Base-by-base conservation (phyloP, 192 early-diverging fungal genomes). In the Gaertneriomyces sp. region DNA sequence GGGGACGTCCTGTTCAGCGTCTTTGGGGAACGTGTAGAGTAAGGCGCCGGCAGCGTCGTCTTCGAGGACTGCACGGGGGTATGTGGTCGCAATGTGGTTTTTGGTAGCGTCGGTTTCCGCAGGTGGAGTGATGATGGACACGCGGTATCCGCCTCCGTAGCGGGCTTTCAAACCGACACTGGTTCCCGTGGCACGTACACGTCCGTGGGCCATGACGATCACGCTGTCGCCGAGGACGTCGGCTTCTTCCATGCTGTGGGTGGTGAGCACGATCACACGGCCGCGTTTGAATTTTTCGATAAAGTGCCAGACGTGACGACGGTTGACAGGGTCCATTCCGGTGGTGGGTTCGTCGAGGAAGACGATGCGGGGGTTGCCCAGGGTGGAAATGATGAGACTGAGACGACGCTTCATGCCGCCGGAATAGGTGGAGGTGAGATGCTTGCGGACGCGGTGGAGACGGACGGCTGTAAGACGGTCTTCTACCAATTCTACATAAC, bases 301-400 rank as follows among this genome's bases (percentile, higher is more conserved):
- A 74, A 91, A 91, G 19, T 64, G 69, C 90, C 90, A 91, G 0
- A 91, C 88, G 63, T 88, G 80, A 16, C 90, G 76, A 49, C 89
- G 81, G 70, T 91, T 90, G 46, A 90, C 83, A 0, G 90, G 90
- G 53, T 91, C 90, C 89, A 91, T 90, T 58, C 89, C 89, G 16
- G 66, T 78, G 25, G 76, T 78, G 7, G 87, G 85, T 68, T 90
- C 88, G 71, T 88, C 88, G 76, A 90, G 75, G 69, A 80, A 78
- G 16, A 89, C 77, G 58, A 90, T 85, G 51, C 73, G 69, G 9
- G 88, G 88, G 62, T 89, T 85, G 16, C 88, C 86, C 52, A 91
- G 85, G 2, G 87, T 87, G 10, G 90, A 81, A 58, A 91, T 87
- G 40, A 88, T 76, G 62, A 89, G 74, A 8, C 82, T 87, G 45